Conservation (phyloP, 2,329 filamentous ascomycete species). For the Epichloe gansuensis region DNA sequence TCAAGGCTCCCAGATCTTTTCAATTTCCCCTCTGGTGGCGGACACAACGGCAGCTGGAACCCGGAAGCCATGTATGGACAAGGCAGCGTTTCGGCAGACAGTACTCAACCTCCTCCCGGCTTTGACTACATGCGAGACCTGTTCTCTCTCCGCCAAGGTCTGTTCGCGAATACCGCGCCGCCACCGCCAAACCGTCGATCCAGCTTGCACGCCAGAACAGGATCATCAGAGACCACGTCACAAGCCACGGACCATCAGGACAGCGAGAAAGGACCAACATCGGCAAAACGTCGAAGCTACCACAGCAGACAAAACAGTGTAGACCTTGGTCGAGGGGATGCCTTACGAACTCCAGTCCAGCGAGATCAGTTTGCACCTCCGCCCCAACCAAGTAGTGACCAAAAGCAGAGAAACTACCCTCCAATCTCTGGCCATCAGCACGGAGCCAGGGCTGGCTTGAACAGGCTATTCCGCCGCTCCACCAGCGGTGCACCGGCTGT, state of each 20-base stretch:
- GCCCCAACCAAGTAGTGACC: conserved; percentile 13
- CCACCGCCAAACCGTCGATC: conserved; percentile 40
- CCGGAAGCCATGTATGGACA: conserved; percentile 34
- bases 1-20: conserved; percentile 41
- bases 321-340: conserved; percentile 16
- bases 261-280: conserved; percentile 5
- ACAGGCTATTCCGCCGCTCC: conserved; percentile 39
- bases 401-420: conserved; percentile 34
- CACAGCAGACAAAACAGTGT: conserved; percentile 19
- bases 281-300: conserved; percentile 11
- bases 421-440: conserved; percentile 35
- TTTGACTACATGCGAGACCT: conserved; percentile 35
- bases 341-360: conserved; percentile 15
- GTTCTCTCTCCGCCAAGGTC: conserved; percentile 28
- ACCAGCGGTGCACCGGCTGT: conserved; percentile 22
- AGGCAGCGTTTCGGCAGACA: conserved; percentile 11
- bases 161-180: conserved; percentile 29
- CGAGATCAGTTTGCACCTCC: conserved; percentile 10
- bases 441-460: conserved; percentile 33
- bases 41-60: conserved; percentile 30
- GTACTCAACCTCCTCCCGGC: conserved; percentile 13
- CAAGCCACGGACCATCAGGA: conserved; percentile 7
- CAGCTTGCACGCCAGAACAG: conserved; percentile 38
- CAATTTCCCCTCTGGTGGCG: conserved; percentile 31
- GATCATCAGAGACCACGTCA: conserved; percentile 15